Conservation (phyloP, 2,329 filamentous ascomycete species). For the Ophioceras dolichostomum region DNA sequence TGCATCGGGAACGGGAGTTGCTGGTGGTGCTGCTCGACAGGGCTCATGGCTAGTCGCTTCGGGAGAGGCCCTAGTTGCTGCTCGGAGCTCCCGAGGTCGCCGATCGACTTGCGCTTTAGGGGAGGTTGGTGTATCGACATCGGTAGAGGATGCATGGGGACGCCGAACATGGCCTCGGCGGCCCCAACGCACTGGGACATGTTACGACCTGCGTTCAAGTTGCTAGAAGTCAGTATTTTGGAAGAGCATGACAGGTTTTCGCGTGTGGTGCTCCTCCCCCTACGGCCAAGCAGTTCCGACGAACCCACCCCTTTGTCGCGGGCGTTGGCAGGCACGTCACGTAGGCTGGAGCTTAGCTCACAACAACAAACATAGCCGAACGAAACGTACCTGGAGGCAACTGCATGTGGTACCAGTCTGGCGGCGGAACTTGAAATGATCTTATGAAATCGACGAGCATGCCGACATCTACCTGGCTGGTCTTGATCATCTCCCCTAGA, state of each 20-base stretch:
- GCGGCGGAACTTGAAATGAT: slow-evolving; percentile 13
- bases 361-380: neutral
- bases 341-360: too few relatives aligned
- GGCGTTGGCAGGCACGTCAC: too few relatives aligned
- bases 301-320: too few relatives aligned
- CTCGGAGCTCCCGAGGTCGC: slow-evolving; percentile 17
- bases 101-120: slow-evolving; percentile 18
- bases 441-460: slow-evolving; percentile 34
- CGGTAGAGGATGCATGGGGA: slow-evolving; percentile 11
- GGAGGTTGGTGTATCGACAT: slow-evolving; percentile 8
- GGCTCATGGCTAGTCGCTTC: slow-evolving; percentile 16
- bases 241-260: neutral
- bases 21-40: slow-evolving; percentile 6
- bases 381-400: slow-evolving; percentile 18
- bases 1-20: neutral
- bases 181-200: slow-evolving; percentile 20
- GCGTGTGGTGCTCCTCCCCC: neutral
- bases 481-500: slow-evolving; percentile 45
- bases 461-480: slow-evolving; percentile 34
- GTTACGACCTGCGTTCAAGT: slow-evolving; percentile 16
- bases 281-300: too few relatives aligned
- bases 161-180: slow-evolving; percentile 17
- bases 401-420: slow-evolving; percentile 22
- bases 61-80: too few relatives aligned
- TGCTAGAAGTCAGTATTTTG: slow-evolving; percentile 1